phyloP scores from a whole-genome alignment of 345 rosid genomes.

The Eucalyptus camaldulensis region DNA sequence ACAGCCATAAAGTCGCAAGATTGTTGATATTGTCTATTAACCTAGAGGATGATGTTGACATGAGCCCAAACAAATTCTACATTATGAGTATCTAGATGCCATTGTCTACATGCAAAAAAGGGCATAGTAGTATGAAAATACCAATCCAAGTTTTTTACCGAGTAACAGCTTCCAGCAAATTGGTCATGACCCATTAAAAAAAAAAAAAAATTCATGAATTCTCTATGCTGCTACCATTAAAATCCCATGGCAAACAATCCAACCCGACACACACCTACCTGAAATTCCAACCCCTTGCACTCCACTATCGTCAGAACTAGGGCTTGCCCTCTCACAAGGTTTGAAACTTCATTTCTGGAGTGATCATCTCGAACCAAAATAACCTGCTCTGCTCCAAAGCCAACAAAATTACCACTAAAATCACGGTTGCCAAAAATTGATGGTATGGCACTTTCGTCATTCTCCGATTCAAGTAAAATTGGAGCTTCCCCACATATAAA shows the following conservation, averaged over 20 bases:
- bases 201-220: neutral
- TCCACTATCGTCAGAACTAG: neutral
- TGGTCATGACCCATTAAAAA: neutral
- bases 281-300: slow-evolving; percentile 3
- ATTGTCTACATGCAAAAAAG: neutral
- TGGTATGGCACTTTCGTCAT: slow-evolving; percentile 16
- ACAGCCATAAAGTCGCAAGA: neutral
- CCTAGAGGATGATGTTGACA: neutral
- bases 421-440: slow-evolving; percentile 24
- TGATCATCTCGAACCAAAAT: neutral
- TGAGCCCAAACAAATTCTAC: neutral
- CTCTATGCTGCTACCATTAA: neutral
- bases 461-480: slow-evolving; percentile 15
- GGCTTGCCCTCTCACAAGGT: neutral
- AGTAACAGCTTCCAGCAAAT: neutral
- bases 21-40: neutral
- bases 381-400: neutral
- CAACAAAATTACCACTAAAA: neutral
- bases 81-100: neutral
- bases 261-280: neutral
- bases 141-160: neutral
- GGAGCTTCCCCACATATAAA: slow-evolving; percentile 39
- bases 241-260: neutral
- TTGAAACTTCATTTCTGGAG: neutral
- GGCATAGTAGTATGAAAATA: neutral